Evolutionary conservation across 2,329 filamentous ascomycete species (phyloP).

Genomic region (Neonectria hederae): DNA sequence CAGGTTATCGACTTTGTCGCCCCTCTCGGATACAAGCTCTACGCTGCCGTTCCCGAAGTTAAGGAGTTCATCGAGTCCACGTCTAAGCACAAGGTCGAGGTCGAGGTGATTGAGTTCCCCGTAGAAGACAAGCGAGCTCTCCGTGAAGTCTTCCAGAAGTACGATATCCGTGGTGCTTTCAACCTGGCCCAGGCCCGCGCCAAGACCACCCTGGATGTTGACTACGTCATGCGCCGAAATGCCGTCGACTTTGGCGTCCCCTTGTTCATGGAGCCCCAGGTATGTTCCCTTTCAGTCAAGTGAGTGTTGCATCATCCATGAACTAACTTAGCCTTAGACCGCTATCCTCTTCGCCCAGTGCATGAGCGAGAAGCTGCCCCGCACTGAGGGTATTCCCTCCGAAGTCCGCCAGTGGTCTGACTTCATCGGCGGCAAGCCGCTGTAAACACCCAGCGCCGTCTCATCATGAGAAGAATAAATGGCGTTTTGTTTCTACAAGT

Average conservation of each 20-base stretch:
- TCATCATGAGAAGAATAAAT: slow-evolving; percentile 19
- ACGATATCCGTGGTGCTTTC: slow-evolving; percentile 95
- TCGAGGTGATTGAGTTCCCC: slow-evolving; percentile 96
- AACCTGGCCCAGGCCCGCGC: slow-evolving; percentile 88
- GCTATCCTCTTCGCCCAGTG: slow-evolving; percentile 95
- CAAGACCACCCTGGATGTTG: slow-evolving; percentile 86
- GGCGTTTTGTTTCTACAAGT: slow-evolving; percentile 38
- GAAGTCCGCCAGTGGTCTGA: slow-evolving; percentile 96
- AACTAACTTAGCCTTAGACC: slow-evolving; percentile 68
- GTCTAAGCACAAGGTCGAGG: slow-evolving; percentile 71
- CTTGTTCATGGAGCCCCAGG: slow-evolving; percentile 98
- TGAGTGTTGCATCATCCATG: neutral
- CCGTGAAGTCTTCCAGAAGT: slow-evolving; percentile 94
- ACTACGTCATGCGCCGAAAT: slow-evolving; percentile 98
- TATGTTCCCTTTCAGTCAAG: slow-evolving; percentile 56
- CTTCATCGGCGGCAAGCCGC: slow-evolving; percentile 87
- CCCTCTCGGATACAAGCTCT: slow-evolving; percentile 94
- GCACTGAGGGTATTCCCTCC: slow-evolving; percentile 84
- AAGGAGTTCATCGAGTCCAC: slow-evolving; percentile 83
- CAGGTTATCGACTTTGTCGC: slow-evolving; percentile 86
- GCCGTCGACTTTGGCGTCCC: slow-evolving; percentile 98
- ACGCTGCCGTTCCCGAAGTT: slow-evolving; percentile 81
- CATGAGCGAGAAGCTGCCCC: slow-evolving; percentile 95
- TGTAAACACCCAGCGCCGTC: slow-evolving; percentile 59
- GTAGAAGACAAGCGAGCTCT: slow-evolving; percentile 95